Percentiles rank a stretch among this genome's conserved stretches.
phyloP scores from a whole-genome alignment of 1,139 yeast genomes.

The Pneumocystis wakefieldiae region DNA sequence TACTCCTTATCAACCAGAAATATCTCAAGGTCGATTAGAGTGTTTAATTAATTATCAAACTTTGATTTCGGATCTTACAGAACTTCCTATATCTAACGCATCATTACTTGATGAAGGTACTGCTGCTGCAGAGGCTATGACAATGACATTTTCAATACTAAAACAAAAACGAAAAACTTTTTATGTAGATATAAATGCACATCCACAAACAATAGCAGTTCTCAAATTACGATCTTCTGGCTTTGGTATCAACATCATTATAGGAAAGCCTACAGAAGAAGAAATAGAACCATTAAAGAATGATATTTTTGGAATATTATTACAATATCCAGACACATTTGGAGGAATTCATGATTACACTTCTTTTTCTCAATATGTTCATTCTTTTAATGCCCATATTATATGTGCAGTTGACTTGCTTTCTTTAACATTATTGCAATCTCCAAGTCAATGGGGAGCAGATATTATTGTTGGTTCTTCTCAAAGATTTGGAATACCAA shows the following conservation, averaged over 20 bases:
- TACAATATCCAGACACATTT: slow-evolving; percentile 82
- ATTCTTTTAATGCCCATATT: slow-evolving; percentile 55
- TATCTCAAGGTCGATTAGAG: slow-evolving; percentile 90
- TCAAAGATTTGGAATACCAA: slow-evolving; percentile 93
- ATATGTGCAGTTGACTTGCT: slow-evolving; percentile 81
- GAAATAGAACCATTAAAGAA: slow-evolving; percentile 31
- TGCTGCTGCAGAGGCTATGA: slow-evolving; percentile 96
- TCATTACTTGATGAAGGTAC: slow-evolving; percentile 92
- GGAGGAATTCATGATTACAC: slow-evolving; percentile 51
- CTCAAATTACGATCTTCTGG: slow-evolving; percentile 65
- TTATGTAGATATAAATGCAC: slow-evolving; percentile 62
- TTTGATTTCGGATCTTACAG: slow-evolving; percentile 73
- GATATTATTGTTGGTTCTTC: slow-evolving; percentile 87
- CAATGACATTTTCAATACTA: slow-evolving; percentile 51
- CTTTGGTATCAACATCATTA: slow-evolving; percentile 49
- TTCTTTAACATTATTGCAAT: slow-evolving; percentile 69
- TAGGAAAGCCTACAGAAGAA: slow-evolving; percentile 37
- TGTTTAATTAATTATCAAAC: slow-evolving; percentile 84
- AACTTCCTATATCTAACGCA: slow-evolving; percentile 83
- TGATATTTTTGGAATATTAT: slow-evolving; percentile 58
- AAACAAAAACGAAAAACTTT: slow-evolving; percentile 33
- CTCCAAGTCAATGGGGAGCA: slow-evolving; percentile 78
- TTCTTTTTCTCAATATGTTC: slow-evolving; percentile 49
- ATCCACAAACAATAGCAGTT: slow-evolving; percentile 76
- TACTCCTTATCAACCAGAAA: slow-evolving; percentile 97